Evolutionary conservation across 371 early-diverging fungal species (phyloP), one percentile per base, ranked within the genome.

Genomic region (Thermomucor indicae-seudaticae): DNA sequence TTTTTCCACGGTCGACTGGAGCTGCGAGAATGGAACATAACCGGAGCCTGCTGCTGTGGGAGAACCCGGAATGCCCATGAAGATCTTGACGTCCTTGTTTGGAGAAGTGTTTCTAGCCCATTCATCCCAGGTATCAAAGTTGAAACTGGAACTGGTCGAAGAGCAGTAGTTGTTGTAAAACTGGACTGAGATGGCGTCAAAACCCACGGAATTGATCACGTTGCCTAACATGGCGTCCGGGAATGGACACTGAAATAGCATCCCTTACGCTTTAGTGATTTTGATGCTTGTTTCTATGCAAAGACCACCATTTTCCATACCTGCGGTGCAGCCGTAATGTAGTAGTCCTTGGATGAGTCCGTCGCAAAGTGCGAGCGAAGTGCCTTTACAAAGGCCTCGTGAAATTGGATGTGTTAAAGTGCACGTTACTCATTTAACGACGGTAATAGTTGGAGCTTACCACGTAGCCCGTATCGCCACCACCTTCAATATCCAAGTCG

Each of bases 401-500:
- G 22, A 10, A 31, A 4, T 42, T 41, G 28, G 7, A 28, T 6
- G 8, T 6, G 6, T 44, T 44, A 34, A 14, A 14, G 29, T 31
- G 25, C 11, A 24, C 23, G 32, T 2, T n/a, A n/a, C n/a, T n/a
- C n/a, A n/a, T n/a, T n/a, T n/a, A n/a, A 2, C 12, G 2, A 16
- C 35, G 20, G 22, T 7, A 43, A 31, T 19, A 20, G 27, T 19
- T 20, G 10, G 20, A 14, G 49, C 62, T 49, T 55, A 65, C 70
- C 16, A 58, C 57, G 37, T 81, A 85, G 0, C 80, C 82, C 0
- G 71, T 62, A 17, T 62, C 44, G 10, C 56, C 42, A 6, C 84
- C 85, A 42, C 78, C 84, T 53, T 86, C 85, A 41, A 86, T 84
- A 52, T 88, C 90, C 37, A 89, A 57, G 50, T 89, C 88, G 29